phyloP scores from a whole-genome alignment of 306 rosid genomes.

The Coriaria nepalensis region DNA sequence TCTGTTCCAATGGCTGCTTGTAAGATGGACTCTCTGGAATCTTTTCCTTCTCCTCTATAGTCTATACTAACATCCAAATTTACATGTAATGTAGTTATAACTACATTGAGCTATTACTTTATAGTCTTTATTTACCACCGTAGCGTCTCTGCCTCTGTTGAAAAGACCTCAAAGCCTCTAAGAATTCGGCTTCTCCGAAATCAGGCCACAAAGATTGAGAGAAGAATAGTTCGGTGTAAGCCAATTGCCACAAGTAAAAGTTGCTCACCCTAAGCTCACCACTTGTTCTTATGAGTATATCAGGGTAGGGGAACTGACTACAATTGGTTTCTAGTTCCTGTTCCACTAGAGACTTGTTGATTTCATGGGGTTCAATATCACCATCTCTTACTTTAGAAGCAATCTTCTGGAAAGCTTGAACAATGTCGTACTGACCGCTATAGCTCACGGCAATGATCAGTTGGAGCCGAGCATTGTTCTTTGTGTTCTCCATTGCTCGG shows the following conservation, averaged over 20 bases:
- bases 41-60: no score
- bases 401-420: slow-evolving; percentile 57
- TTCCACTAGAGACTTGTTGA: slow-evolving; percentile 40
- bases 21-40: no score
- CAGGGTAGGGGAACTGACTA: slow-evolving; percentile 58
- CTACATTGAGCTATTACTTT: no score
- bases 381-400: slow-evolving; percentile 49
- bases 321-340: slow-evolving; percentile 66
- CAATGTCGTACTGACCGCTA: slow-evolving; percentile 69
- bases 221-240: slow-evolving; percentile 64
- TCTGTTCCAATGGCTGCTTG: no score
- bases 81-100: no score
- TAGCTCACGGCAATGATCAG: slow-evolving; percentile 55
- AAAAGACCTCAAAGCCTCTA: slow-evolving; percentile 52
- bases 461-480: slow-evolving; percentile 32
- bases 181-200: slow-evolving; percentile 47
- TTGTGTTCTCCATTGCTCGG: slow-evolving; percentile 35
- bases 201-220: slow-evolving; percentile 54
- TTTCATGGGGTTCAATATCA: slow-evolving; percentile 27
- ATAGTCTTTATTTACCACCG: slow-evolving; percentile 30
- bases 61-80: no score
- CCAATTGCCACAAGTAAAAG: slow-evolving; percentile 74
- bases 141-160: slow-evolving; percentile 58
- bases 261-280: slow-evolving; percentile 79
- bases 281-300: slow-evolving; percentile 61